Conservation (phyloP, 495 filamentous ascomycete species). For the Lophium mytilinum region DNA sequence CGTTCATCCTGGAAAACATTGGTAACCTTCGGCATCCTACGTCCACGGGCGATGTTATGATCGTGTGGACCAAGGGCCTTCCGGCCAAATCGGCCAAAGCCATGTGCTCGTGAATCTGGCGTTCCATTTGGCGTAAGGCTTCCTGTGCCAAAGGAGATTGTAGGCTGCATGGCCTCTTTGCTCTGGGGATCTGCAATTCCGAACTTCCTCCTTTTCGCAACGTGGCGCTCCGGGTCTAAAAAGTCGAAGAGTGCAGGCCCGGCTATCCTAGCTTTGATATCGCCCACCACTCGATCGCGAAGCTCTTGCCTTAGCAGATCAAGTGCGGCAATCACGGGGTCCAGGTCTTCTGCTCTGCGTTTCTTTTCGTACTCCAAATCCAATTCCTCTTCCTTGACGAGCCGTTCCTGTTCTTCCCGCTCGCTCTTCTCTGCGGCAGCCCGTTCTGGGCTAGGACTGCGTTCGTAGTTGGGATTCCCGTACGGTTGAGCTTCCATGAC, state of each 20-base stretch:
- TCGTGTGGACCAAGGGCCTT: constrained; percentile 25
- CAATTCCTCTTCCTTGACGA: constrained; percentile 61
- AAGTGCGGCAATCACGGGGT: constrained; percentile 75
- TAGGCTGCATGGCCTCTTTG: constrained; percentile 39
- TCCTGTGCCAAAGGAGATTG: constrained; percentile 42
- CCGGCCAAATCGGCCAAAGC: constrained; percentile 17
- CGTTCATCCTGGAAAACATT: constrained; percentile 71
- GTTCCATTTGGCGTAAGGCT: constrained; percentile 54
- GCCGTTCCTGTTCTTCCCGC: constrained; percentile 45
- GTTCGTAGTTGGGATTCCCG: constrained; percentile 58
- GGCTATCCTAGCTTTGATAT: constrained; percentile 76
- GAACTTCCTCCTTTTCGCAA: constrained; percentile 62
- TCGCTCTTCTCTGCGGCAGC: constrained; percentile 45
- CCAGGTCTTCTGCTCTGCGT: constrained; percentile 70
- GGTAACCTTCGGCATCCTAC: constrained; percentile 47
- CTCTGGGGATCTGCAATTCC: constrained; percentile 66
- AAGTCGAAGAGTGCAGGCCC: constrained; percentile 73
- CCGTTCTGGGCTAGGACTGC: constrained; percentile 52
- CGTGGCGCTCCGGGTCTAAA: constrained; percentile 74
- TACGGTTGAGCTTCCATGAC: constrained; percentile 74
- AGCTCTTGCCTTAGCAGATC: constrained; percentile 73
- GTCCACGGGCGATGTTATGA: constrained; percentile 50
- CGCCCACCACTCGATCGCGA: constrained; percentile 71
- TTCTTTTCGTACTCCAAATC: constrained; percentile 83
- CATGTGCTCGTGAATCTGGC: constrained; percentile 57